Base-by-base conservation (phyloP, 2,329 filamentous ascomycete species). In the Whalleya microplaca region DNA sequence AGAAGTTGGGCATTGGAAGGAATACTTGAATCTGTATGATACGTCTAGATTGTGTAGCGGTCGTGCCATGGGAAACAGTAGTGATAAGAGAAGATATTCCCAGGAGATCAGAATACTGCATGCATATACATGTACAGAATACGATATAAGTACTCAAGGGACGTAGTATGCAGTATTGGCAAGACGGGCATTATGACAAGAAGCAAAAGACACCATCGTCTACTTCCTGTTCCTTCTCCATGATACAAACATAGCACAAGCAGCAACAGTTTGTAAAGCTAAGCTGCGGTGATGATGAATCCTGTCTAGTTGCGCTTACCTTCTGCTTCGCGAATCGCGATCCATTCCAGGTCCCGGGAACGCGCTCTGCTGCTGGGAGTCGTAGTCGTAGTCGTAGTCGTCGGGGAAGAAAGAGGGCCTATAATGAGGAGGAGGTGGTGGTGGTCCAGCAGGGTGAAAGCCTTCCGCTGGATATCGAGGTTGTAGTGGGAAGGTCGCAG, bases 321-420 rank as follows among this genome's bases (percentile, higher is more conserved):
- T 64, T 51, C 69, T 64, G 61, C 69, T 71, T 61, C 69, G 64
- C 19, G 68, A 50, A 51, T 71, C 69, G 53, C 69, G 69, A 61
- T 71, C 69, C 67, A 70, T 70, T 20, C n/a, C 16, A 19, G 12
- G 18, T 41, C 23, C 18, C 48, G 18, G 23, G 9, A 40, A 46
- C 41, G 48, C 45, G 41, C 23, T 19, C 20, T 27, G 19, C 9
- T 45, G 41, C n/a, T n/a, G n/a, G n/a, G n/a, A n/a, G n/a, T n/a
- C n/a, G n/a, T n/a, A n/a, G n/a, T n/a, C n/a, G n/a, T n/a, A n/a
- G n/a, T n/a, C n/a, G 29, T 27, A 20, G n/a, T 8, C 44, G 43
- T 37, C 4, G 2, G 12, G 18, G 41, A 7, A 40, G 32, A 37
- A 14, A 12, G 32, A 14, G 3, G 4, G 32, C 32, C 3, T 3